Evolutionary conservation across 2,329 filamentous ascomycete genomes (phyloP).

Genomic region (Cercospora sp.): DNA sequence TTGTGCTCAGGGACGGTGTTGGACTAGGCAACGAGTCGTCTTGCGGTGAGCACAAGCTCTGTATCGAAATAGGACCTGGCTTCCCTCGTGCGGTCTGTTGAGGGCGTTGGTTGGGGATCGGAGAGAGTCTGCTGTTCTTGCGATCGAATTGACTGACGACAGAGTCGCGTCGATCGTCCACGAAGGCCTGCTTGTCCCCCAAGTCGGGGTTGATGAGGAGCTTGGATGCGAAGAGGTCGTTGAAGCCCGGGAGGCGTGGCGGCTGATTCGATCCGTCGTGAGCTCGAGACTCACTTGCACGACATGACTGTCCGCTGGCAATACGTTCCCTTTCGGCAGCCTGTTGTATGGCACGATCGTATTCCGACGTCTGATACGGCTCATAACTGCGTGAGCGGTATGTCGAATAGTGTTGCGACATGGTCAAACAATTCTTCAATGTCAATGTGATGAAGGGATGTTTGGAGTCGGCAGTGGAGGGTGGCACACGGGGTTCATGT

Average conservation of each 20-base stretch:
- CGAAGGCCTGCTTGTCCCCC: not conserved
- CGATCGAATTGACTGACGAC: conserved; percentile 7
- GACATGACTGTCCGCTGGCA: not conserved
- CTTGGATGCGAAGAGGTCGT: conserved; percentile 20
- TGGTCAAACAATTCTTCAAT: not conserved
- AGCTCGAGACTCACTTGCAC: not conserved
- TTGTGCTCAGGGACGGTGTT: conserved; percentile 4
- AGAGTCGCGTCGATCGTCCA: conserved; percentile 4
- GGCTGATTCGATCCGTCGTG: not conserved
- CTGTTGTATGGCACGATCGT: conserved; percentile 12
- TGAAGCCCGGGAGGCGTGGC: conserved; percentile 14
- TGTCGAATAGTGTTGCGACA: conserved; percentile 1
- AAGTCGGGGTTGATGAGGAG: conserved; percentile 16
- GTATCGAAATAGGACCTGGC: conserved; percentile 9
- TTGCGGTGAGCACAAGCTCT: conserved; percentile 10
- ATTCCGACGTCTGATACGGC: conserved; percentile 14
- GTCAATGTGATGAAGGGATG: not conserved
- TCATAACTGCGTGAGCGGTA: not conserved
- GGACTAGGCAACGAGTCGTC: not conserved
- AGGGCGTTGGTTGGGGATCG: not conserved
- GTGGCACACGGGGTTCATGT: conserved; percentile 13
- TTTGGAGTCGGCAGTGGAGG: not conserved
- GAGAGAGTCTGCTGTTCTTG: not conserved
- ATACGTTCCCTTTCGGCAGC: conserved; percentile 4
- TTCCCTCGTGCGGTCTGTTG: not conserved